Conservation (phyloP, 2,329 filamentous ascomycete genomes). For the Trichoderma guizhouense region DNA sequence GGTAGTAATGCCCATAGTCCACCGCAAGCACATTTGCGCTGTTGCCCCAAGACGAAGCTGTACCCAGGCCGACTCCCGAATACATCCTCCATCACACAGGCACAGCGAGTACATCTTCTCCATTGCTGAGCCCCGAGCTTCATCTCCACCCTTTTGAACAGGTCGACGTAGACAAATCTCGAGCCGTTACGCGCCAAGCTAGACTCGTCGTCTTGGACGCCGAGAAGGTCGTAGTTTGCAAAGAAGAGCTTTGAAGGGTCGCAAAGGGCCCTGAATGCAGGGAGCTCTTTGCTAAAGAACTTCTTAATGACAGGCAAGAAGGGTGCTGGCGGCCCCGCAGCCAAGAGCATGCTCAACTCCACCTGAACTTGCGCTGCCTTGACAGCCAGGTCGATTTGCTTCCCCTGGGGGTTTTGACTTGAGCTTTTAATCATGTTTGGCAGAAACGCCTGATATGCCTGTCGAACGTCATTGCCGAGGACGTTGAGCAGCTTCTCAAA, state of each 20-base stretch:
- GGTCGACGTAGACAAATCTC: slow-evolving; percentile 45
- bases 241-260: slow-evolving; percentile 70
- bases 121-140: slow-evolving; percentile 30
- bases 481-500: slow-evolving; percentile 59
- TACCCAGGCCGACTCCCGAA: slow-evolving; percentile 46
- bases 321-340: slow-evolving; percentile 41
- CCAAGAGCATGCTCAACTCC: slow-evolving; percentile 53
- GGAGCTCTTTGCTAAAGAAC: slow-evolving; percentile 59
- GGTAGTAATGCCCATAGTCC: slow-evolving; percentile 50
- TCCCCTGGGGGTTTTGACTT: slow-evolving; percentile 38
- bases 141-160: slow-evolving; percentile 59
- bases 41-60: slow-evolving; percentile 52
- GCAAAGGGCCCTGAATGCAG: slow-evolving; percentile 54
- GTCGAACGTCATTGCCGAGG: slow-evolving; percentile 48
- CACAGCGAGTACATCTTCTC: slow-evolving; percentile 53
- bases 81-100: slow-evolving; percentile 63
- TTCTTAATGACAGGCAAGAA: slow-evolving; percentile 60
- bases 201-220: slow-evolving; percentile 56
- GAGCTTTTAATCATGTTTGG: slow-evolving; percentile 43
- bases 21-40: slow-evolving; percentile 53
- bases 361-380: slow-evolving; percentile 47
- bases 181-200: slow-evolving; percentile 41
- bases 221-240: slow-evolving; percentile 66
- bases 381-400: slow-evolving; percentile 42
- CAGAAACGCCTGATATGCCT: slow-evolving; percentile 47